phyloP scores from a whole-genome alignment of 2,329 filamentous ascomycete species.

The Dactylonectria macrodidyma region DNA sequence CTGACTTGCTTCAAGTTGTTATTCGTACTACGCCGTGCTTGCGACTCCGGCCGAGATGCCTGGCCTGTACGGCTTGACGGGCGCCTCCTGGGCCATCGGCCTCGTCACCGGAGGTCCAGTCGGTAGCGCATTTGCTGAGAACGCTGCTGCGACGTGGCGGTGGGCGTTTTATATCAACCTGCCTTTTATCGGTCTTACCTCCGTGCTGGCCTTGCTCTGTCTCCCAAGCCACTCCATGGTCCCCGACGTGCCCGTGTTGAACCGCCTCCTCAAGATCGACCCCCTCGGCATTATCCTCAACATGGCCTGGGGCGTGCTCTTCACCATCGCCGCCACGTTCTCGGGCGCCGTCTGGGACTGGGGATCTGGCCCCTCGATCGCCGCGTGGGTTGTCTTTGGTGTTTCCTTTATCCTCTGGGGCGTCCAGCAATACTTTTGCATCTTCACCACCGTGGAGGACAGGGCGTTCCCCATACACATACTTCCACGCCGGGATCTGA shows the following conservation, averaged over 20 bases:
- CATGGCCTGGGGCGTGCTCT: conserved; percentile 52
- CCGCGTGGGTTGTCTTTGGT: conserved; percentile 62
- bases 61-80: conserved; percentile 46
- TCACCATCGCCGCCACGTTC: conserved; percentile 65
- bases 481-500: conserved; percentile 51
- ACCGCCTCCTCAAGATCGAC: conserved; percentile 48
- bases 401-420: conserved; percentile 60
- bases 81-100: conserved; percentile 45
- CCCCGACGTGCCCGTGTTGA: conserved; percentile 32
- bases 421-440: conserved; percentile 61
- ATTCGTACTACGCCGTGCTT: conserved; percentile 46
- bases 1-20: conserved; percentile 20
- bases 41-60: conserved; percentile 44
- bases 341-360: conserved; percentile 66
- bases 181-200: conserved; percentile 55
- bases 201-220: conserved; percentile 60
- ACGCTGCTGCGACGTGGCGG: conserved; percentile 57
- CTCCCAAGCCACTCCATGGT: conserved; percentile 54
- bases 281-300: conserved; percentile 51
- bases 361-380: conserved; percentile 61
- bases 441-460: conserved; percentile 60
- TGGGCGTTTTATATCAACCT: conserved; percentile 70
- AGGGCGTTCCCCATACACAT: conserved; percentile 38
- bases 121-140: conserved; percentile 53
- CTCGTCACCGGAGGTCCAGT: conserved; percentile 41